These are phyloP conservation scores for Pleurotus salmoneostramineus DNA, from an alignment of 768 basidiomycete genomes.

Conservation along the genomic window DNA sequence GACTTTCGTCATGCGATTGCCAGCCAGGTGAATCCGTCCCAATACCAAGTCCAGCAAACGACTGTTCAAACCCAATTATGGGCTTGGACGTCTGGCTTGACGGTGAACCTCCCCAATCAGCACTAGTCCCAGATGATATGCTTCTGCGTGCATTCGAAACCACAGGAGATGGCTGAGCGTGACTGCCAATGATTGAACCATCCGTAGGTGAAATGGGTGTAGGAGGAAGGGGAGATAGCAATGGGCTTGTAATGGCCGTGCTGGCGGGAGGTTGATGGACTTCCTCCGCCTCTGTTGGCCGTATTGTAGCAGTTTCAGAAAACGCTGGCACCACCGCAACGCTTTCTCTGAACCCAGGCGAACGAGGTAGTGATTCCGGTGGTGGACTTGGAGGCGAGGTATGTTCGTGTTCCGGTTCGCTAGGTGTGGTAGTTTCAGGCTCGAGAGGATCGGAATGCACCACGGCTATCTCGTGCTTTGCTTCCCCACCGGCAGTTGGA, in stretches of 20 bases:
- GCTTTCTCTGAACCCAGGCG: conserved; percentile 57
- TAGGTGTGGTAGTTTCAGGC: neutral
- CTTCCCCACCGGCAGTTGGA: neutral
- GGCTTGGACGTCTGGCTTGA: conserved; percentile 21
- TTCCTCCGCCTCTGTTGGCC: conserved; percentile 31
- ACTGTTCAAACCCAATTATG: conserved; percentile 22
- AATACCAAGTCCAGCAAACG: conserved; percentile 33
- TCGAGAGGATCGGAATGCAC: neutral
- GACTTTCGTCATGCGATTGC: conserved; percentile 40
- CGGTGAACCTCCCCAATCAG: conserved; percentile 21
- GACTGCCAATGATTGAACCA: conserved; percentile 11
- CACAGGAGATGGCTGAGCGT: conserved; percentile 25
- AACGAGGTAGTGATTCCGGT: conserved; percentile 10
- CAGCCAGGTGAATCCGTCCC: conserved; percentile 41
- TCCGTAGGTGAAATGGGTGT: conserved; percentile 9
- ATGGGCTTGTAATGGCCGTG: conserved; percentile 23
- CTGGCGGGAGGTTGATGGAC: conserved; percentile 10
- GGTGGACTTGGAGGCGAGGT: neutral
- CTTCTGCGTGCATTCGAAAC: conserved; percentile 12
- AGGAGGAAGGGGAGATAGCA: conserved; percentile 14
- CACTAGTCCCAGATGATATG: conserved; percentile 15
- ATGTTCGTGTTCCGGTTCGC: conserved; percentile 7
- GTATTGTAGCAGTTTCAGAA: conserved; percentile 40
- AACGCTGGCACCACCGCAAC: conserved; percentile 25
- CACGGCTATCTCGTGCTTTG: neutral